Conservation (phyloP, 2,329 filamentous ascomycete genomes). For the Cytospora schulzeri region DNA sequence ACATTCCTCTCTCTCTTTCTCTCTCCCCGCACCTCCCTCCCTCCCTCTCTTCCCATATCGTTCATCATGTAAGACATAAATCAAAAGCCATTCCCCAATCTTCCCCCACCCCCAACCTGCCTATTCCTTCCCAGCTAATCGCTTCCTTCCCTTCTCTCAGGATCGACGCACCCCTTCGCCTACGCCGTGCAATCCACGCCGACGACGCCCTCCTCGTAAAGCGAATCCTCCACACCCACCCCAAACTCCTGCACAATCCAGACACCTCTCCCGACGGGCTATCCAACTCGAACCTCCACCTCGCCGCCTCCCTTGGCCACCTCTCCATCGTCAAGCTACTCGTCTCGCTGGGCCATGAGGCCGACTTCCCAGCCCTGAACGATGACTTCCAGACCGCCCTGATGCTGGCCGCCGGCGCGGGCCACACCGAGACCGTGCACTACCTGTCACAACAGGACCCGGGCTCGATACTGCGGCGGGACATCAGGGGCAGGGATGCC, state of each 20-base stretch:
- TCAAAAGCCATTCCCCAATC: neutral
- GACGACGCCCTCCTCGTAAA: slow-evolving; percentile 72
- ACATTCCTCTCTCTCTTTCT: neutral
- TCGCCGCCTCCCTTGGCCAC: slow-evolving; percentile 74
- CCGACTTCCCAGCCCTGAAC: slow-evolving; percentile 69
- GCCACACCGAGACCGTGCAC: slow-evolving; percentile 74
- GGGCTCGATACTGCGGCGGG: slow-evolving; percentile 63
- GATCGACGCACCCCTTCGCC: slow-evolving; percentile 76
- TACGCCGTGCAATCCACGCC: slow-evolving; percentile 79
- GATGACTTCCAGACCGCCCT: slow-evolving; percentile 79
- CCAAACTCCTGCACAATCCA: slow-evolving; percentile 73
- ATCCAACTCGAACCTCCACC: slow-evolving; percentile 82
- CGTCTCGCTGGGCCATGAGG: slow-evolving; percentile 74
- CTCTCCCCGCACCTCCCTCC: too few relatives aligned
- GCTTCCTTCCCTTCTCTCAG: slow-evolving; percentile 41
- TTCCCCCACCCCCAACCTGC: neutral
- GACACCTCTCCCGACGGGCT: slow-evolving; percentile 68
- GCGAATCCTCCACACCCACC: slow-evolving; percentile 76
- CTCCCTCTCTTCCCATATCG: neutral
- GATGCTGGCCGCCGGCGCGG: slow-evolving; percentile 72
- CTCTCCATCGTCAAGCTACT: slow-evolving; percentile 70
- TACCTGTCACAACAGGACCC: slow-evolving; percentile 68
- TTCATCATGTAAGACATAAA: neutral
- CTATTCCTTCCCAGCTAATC: neutral
- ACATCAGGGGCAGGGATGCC: slow-evolving; percentile 70